phyloP scores from a whole-genome alignment of 2,329 filamentous ascomycete genomes.

The Laburnicola sp. region DNA sequence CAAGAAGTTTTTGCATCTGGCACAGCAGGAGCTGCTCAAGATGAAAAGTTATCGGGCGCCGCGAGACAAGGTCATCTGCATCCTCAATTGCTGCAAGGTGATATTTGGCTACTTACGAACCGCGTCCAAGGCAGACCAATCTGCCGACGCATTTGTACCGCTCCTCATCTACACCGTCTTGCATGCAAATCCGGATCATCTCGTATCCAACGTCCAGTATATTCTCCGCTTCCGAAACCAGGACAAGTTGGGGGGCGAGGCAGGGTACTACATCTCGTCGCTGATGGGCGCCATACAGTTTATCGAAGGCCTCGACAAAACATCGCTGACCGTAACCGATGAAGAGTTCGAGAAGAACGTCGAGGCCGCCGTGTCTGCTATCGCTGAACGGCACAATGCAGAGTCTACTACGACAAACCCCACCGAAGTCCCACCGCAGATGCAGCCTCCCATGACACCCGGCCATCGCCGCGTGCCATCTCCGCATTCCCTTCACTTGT shows the following conservation, averaged over 20 bases:
- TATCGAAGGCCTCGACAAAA: constrained; percentile 93
- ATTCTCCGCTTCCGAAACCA: constrained; percentile 96
- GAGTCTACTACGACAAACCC: constrained; percentile 36
- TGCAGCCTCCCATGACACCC: constrained; percentile 22
- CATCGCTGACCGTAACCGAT: constrained; percentile 87
- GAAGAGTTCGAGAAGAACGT: constrained; percentile 96
- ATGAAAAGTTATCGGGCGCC: constrained; percentile 98
- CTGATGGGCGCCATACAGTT: constrained; percentile 96
- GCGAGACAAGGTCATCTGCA: constrained; percentile 96
- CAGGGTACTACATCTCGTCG: constrained; percentile 96
- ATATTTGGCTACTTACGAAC: constrained; percentile 95
- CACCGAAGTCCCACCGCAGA: constrained; percentile 17
- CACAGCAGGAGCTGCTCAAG: constrained; percentile 92
- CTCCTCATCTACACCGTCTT: constrained; percentile 94
- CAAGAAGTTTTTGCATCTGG: constrained; percentile 81
- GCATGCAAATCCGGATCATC: constrained; percentile 89
- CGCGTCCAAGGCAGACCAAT: constrained; percentile 81
- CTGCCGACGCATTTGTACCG: constrained; percentile 88
- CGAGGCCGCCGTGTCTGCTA: constrained; percentile 93
- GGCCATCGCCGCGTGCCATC: constrained; percentile 46
- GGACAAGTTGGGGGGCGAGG: constrained; percentile 95
- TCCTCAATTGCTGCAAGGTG: constrained; percentile 98
- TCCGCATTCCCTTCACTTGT: constrained; percentile 49
- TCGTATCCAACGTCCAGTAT: constrained; percentile 98
- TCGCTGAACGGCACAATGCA: constrained; percentile 81